Evolutionary conservation across 2,329 filamentous ascomycete species (phyloP), one percentile per base, ranked within the genome.

Genomic region (Fonsecaea multimorphosa): DNA sequence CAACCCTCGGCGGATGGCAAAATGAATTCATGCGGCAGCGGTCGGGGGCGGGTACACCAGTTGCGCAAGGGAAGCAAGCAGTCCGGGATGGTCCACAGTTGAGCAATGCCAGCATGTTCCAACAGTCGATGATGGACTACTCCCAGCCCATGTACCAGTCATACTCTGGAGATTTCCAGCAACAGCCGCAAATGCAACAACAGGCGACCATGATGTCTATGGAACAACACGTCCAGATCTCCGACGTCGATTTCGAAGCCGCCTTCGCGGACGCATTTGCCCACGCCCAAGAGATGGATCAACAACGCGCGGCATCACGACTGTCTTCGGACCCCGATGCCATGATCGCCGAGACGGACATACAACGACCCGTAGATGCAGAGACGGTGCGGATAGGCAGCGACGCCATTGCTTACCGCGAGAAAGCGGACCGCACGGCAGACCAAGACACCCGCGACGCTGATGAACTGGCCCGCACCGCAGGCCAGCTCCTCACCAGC

Each of bases 401-500:
- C 7, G 80, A 82, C 64, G 77, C 73, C 8, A 81, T 82, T 59
- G 71, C 73, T 8, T 73, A 77, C 58, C 68, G 64, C 27, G 71
- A 71, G 29, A 54, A 58, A 11, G 27, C 59, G 7, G 64, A 70
- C 8, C 68, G 70, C 0, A 67, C 68, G 1, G 49, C 49, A 9
- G 71, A 72, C 7, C 68, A 71, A 61, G 67, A 71, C 53, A 76
- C 79, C 3, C 70, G 78, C 24, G 84, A 89, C 58, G 83, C 87
- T 27, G 87, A 92, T 68, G 91, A 90, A 52, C 84, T 95, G 31
- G 88, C 90, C 22, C 82, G 83, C 46, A 93, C 91, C 1, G 92
- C 92, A 4, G 87, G 86, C 16, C 83, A 89, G 65, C 82, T 96
- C 3, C 81, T 95, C 4, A 83, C 89, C 61, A 88, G 86, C 40